Base-by-base conservation (phyloP, 306 rosid species). In the Vigna reflexopilosa region DNA sequence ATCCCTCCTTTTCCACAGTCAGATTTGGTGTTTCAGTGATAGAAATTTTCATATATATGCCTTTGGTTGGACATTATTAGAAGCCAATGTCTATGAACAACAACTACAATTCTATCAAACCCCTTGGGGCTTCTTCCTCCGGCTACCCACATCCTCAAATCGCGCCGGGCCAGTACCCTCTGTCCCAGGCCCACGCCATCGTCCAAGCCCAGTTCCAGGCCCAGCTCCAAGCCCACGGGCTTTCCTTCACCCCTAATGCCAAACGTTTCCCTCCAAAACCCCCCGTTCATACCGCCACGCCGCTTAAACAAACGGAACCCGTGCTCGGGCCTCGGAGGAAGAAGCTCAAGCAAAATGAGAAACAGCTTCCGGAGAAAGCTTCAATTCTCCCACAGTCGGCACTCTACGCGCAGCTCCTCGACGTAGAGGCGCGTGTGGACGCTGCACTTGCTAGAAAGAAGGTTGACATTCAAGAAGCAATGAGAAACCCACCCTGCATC, bases 201-300 rank as follows among this genome's bases (percentile, higher is more conserved):
- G 13, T 44, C 54, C 72, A 67, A 44, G 72, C 72, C 16, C 72
- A 67, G 36, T 44, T 67, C 36, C 72, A 67, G 52, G 72, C 72
- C 0, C 72, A 67, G 54, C 36, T 67, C 16, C 72, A 67, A 42
- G 72, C 72, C 72, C 72, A 67, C 34, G 72, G 72, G 19, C 54
- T 67, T 1, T 1, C 17, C 8, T 30, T 44, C 34, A 11, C 12
- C 36, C 72, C 26, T 14, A 36, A 17, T 15, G 26, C 16, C 54
- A 67, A 67, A 20, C 72, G 72, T 6, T 67, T 67, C 72, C 36
- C 50, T 22, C 72, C 72, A 0, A 67, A 44, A 42, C 72, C 72
- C 72, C 72, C 72, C 0, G 4, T 20, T 22, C 52, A 66, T 30
- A 10, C 52, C 17, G 32, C 15, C 52, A 4, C 34, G 10, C 72